Percentiles rank a stretch among this genome's conserved stretches.
Conservation (phyloP, 805 yeast species). For the Suhomyces kilbournensis region DNA sequence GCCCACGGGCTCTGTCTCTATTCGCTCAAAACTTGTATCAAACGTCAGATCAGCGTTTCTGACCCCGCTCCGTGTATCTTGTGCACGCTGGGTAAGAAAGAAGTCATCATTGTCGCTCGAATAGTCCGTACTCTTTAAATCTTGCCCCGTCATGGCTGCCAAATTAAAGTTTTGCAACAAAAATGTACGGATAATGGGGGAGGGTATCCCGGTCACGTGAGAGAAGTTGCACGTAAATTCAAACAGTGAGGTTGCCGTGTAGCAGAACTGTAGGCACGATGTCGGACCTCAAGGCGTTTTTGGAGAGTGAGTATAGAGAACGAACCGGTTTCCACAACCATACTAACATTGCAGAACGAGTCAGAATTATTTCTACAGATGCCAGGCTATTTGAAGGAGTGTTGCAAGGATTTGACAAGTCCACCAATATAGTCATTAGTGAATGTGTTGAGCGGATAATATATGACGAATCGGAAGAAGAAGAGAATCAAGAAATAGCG, state of each 20-base stretch:
- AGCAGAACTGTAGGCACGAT: constrained; percentile 3
- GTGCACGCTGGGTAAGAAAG: constrained; percentile 6
- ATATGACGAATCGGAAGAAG: constrained; percentile 35
- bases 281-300: constrained; percentile 12
- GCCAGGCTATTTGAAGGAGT: constrained; percentile 50
- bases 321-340: not conserved
- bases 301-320: constrained; percentile 11
- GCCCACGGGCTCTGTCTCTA: not conserved
- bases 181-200: not conserved
- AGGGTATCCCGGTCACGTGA: not conserved
- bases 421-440: constrained; percentile 57
- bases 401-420: constrained; percentile 59
- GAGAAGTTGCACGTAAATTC: not conserved
- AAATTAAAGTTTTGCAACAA: not conserved
- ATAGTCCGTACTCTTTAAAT: constrained; percentile 12
- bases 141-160: not conserved
- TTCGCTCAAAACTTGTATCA: not conserved
- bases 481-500: constrained; percentile 38
- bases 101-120: constrained; percentile 18
- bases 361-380: constrained; percentile 56
- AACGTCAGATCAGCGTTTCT: not conserved
- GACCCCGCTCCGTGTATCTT: not conserved
- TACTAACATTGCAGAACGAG: constrained; percentile 39
- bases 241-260: not conserved
- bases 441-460: constrained; percentile 52